Evolutionary conservation across 306 rosid species (phyloP).

Genomic region (Gastrolobium bilobum): DNA sequence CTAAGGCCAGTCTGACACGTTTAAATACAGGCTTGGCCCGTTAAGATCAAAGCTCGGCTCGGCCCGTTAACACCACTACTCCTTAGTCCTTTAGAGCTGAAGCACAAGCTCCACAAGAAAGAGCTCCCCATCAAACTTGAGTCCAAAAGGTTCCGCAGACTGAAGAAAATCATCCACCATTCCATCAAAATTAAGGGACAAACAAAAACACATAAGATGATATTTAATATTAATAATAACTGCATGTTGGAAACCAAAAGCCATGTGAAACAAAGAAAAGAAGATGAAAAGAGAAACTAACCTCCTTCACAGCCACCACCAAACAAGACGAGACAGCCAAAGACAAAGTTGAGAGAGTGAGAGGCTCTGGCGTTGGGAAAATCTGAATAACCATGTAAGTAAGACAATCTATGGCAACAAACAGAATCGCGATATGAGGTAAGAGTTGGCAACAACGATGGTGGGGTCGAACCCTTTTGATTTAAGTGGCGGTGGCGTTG

Average conservation of each 20-base stretch:
- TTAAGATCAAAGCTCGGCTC: too few relatives aligned
- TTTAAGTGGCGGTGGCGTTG: too few relatives aligned
- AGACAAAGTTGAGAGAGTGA: constrained; percentile 81
- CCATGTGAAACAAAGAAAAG: background rate
- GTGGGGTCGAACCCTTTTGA: too few relatives aligned
- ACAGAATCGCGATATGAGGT: too few relatives aligned
- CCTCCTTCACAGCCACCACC: constrained; percentile 90
- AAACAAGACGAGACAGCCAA: constrained; percentile 69
- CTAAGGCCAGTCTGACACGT: too few relatives aligned
- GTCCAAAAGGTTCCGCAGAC: constrained; percentile 53
- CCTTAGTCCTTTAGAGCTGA: constrained; percentile 46
- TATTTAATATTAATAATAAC: background rate
- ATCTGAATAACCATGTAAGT: constrained; percentile 43
- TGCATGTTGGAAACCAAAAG: too few relatives aligned
- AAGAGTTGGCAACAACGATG: too few relatives aligned
- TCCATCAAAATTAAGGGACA: constrained; percentile 48
- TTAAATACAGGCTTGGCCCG: too few relatives aligned
- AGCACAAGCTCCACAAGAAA: constrained; percentile 70
- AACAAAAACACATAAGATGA: background rate
- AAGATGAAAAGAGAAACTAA: constrained; percentile 50
- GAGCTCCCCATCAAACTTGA: constrained; percentile 74
- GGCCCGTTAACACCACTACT: too few relatives aligned
- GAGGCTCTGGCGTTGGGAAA: constrained; percentile 77
- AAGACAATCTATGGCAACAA: constrained; percentile 56
- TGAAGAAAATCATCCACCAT: constrained; percentile 68